Conservation (phyloP, 139 green algal genomes). For the Raphidocelis subcapitata region DNA sequence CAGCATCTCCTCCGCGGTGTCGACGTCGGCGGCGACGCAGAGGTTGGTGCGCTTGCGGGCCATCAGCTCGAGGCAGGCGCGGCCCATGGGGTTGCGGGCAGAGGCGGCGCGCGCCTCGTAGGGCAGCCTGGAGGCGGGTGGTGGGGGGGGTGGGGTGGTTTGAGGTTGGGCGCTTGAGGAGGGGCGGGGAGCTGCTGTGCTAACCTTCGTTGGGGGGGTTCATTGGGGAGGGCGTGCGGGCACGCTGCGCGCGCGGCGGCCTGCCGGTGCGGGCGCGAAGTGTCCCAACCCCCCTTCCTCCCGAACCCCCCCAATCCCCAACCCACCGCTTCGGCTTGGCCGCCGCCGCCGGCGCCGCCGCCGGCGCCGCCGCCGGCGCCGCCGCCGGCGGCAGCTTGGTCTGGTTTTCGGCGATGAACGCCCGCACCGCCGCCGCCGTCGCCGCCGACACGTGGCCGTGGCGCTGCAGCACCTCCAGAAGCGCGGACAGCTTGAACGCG, state of each 20-base stretch:
- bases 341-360: constrained; percentile 13
- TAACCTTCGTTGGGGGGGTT: no score
- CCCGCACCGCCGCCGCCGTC: constrained; percentile 40
- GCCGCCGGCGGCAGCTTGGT: constrained; percentile 51
- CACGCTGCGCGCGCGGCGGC: not conserved
- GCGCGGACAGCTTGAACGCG: constrained; percentile 64
- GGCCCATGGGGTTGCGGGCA: constrained; percentile 71
- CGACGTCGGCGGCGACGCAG: constrained; percentile 94
- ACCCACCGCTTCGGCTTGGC: constrained; percentile 47
- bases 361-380: constrained; percentile 22
- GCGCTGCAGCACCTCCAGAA: constrained; percentile 62
- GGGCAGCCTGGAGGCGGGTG: constrained; percentile 48
- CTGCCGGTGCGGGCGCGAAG: no score
- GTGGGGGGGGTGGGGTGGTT: not conserved
- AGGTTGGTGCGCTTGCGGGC: constrained; percentile 95
- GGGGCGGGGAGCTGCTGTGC: no score
- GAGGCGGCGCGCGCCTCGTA: constrained; percentile 79
- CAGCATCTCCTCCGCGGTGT: constrained; percentile 87
- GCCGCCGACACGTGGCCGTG: constrained; percentile 59
- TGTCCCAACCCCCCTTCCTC: no score
- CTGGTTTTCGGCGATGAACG: constrained; percentile 95
- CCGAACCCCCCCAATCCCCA: not conserved
- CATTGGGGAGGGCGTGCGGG: no score
- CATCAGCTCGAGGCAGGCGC: constrained; percentile 88
- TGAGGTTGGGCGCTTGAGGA: no score